Evolutionary conservation across 2,329 filamentous ascomycete genomes (phyloP).

Genomic region (Penicillium brasilianum): DNA sequence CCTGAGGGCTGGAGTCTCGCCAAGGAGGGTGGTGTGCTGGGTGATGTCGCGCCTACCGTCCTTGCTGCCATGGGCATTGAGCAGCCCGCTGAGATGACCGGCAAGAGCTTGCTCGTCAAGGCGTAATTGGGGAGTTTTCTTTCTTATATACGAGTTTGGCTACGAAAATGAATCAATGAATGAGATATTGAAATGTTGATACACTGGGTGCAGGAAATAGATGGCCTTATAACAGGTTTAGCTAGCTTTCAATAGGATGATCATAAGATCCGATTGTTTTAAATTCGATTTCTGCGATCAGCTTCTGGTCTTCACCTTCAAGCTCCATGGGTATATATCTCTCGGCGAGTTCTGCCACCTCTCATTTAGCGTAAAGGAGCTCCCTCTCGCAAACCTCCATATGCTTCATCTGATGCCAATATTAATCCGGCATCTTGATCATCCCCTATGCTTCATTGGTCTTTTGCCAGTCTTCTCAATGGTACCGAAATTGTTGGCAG

Average conservation of each 20-base stretch:
- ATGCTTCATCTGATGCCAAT: neutral
- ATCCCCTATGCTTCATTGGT: neutral
- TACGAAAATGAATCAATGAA: constrained; percentile 35
- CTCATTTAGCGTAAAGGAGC: neutral
- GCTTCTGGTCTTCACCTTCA: neutral
- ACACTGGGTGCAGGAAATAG: constrained; percentile 20
- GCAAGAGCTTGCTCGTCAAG: constrained; percentile 81
- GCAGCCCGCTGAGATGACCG: constrained; percentile 91
- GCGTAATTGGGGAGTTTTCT: constrained; percentile 37
- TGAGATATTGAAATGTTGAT: constrained; percentile 27
- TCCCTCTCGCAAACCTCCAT: neutral
- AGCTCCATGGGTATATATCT: constrained; percentile 27
- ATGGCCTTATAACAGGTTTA: neutral
- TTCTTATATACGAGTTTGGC: constrained; percentile 21
- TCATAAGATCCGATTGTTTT: neutral
- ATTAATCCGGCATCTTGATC: neutral
- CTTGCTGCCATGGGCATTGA: constrained; percentile 88
- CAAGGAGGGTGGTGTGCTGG: constrained; percentile 85
- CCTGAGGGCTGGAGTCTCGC: constrained; percentile 86
- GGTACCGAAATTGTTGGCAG: neutral
- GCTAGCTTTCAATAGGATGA: neutral
- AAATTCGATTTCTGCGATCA: neutral
- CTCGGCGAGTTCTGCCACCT: constrained; percentile 1
- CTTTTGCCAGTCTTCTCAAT: neutral
- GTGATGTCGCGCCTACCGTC: constrained; percentile 95